phyloP scores from a whole-genome alignment of 805 yeast genomes.

The Clavispora carvajalis region DNA sequence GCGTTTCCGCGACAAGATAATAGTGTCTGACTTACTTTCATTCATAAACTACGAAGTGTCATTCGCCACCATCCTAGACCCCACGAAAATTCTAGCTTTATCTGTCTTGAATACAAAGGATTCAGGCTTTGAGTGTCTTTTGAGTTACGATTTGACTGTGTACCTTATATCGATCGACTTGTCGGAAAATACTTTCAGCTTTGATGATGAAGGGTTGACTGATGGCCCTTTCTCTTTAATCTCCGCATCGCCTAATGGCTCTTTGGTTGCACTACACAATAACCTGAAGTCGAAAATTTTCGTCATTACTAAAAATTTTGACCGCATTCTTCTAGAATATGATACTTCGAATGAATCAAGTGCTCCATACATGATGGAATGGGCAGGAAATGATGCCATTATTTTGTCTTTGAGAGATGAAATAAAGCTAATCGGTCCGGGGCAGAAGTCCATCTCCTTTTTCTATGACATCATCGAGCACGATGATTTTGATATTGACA shows the following conservation, averaged over 20 bases:
- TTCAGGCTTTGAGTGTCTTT: slow-evolving; percentile 16
- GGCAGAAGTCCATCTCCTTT: slow-evolving; percentile 51
- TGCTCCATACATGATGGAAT: slow-evolving; percentile 47
- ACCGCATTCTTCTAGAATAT: slow-evolving; percentile 39
- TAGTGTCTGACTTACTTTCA: slow-evolving; percentile 33
- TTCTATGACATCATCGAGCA: slow-evolving; percentile 35
- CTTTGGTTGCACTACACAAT: slow-evolving; percentile 48
- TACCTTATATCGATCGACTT: slow-evolving; percentile 22
- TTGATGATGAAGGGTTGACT: slow-evolving; percentile 34
- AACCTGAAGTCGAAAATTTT: slow-evolving; percentile 35
- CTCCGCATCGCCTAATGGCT: slow-evolving; percentile 48
- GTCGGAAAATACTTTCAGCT: slow-evolving; percentile 17
- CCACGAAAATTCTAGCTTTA: slow-evolving; percentile 20
- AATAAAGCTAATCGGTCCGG: slow-evolving; percentile 66
- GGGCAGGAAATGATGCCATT: slow-evolving; percentile 88
- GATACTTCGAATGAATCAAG: slow-evolving; percentile 35
- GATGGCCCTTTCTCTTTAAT: slow-evolving; percentile 46
- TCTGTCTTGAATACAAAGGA: slow-evolving; percentile 9
- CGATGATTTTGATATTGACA: slow-evolving; percentile 27
- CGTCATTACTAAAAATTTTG: slow-evolving; percentile 46
- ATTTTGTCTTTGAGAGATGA: slow-evolving; percentile 60
- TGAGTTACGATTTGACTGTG: slow-evolving; percentile 25
- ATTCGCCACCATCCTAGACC: slow-evolving; percentile 15
- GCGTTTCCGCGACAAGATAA: slow-evolving; percentile 29
- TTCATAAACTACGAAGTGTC: slow-evolving; percentile 38